phyloP scores from a whole-genome alignment of 345 rosid species.

The Populus euphratica region DNA sequence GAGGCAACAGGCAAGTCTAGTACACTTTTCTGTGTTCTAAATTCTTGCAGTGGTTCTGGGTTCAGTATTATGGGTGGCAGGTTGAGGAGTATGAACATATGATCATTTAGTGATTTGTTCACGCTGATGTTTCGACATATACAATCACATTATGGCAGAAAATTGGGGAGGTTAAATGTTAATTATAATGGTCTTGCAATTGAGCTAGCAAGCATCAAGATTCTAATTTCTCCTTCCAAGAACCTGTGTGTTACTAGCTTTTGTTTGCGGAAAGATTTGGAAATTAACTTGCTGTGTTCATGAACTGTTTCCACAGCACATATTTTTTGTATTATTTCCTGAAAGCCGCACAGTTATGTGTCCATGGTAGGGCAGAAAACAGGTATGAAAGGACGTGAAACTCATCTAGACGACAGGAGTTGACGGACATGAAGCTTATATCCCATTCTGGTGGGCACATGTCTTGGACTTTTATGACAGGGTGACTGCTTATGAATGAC shows the following conservation, averaged over 20 bases:
- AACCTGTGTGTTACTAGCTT: neutral
- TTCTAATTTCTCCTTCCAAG: neutral
- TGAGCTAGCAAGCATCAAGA: neutral
- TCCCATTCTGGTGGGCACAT: neutral
- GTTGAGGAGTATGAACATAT: neutral
- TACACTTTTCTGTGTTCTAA: neutral
- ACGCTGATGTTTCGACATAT: neutral
- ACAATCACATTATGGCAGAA: neutral
- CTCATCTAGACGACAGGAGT: neutral
- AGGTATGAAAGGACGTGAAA: constrained; percentile 44
- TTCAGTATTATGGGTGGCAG: neutral
- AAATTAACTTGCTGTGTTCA: neutral
- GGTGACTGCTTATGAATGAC: neutral
- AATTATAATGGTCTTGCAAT: neutral
- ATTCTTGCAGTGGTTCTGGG: neutral
- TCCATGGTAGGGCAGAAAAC: constrained; percentile 67
- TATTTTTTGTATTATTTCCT: neutral
- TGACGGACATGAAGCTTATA: neutral
- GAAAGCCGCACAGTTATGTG: constrained; percentile 8
- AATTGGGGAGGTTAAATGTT: neutral
- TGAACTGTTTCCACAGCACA: neutral
- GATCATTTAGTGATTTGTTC: neutral
- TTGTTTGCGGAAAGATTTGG: neutral
- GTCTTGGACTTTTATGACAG: neutral
- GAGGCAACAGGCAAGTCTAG: constrained; percentile 43